Evolutionary conservation across 257 asterid species (phyloP).

Genomic region (Gentiana macrophylla): DNA sequence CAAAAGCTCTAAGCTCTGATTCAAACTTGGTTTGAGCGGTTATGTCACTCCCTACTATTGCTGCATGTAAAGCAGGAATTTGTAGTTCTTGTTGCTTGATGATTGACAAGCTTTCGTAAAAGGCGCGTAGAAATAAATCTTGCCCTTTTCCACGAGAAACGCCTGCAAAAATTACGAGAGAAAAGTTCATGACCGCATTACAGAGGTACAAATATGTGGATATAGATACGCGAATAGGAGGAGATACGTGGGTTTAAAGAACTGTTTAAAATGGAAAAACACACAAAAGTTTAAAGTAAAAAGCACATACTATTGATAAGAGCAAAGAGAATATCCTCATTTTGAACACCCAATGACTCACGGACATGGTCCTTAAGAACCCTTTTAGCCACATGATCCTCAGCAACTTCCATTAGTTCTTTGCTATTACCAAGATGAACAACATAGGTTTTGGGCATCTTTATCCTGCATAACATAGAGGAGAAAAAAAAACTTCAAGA

Average conservation of each 20-base stretch:
- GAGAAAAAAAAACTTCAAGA: constrained; percentile 1
- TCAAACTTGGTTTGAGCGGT: constrained; percentile 75
- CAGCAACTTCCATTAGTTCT: constrained; percentile 89
- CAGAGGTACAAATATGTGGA: neutral
- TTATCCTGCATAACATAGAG: constrained; percentile 40
- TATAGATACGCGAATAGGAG: neutral
- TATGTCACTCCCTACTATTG: constrained; percentile 89
- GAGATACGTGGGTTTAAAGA: neutral
- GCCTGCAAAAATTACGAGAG: constrained; percentile 41
- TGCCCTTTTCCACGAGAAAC: constrained; percentile 99
- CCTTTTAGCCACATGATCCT: constrained; percentile 73
- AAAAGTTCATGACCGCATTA: constrained; percentile 14
- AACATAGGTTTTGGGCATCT: constrained; percentile 88
- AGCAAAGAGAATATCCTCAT: constrained; percentile 75
- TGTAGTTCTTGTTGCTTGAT: constrained; percentile 54
- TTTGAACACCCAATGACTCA: constrained; percentile 81
- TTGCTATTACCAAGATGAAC: constrained; percentile 99
- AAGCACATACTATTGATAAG: constrained; percentile 69
- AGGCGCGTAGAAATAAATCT: constrained; percentile 73
- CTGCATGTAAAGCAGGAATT: constrained; percentile 70
- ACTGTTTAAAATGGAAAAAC: too few relatives aligned
- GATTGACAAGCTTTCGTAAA: constrained; percentile 63
- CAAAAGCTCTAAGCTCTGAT: constrained; percentile 71
- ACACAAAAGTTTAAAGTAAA: too few relatives aligned
- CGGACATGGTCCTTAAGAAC: constrained; percentile 84